Conservation (phyloP, 164 flowering plant genomes). For the Buxus sempervirens region DNA sequence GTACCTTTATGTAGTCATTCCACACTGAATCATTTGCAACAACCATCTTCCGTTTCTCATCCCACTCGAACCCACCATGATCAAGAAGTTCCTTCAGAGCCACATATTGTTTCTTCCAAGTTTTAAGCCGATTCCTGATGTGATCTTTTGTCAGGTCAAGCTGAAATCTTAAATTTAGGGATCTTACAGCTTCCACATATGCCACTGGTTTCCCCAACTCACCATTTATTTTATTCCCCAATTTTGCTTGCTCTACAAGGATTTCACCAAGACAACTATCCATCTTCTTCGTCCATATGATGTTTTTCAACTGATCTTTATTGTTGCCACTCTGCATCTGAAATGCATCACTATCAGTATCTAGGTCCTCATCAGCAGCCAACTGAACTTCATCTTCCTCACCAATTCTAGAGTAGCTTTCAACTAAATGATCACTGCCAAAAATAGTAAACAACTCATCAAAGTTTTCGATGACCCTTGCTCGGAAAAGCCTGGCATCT, state of each 20-base stretch:
- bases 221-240: constrained; percentile 15
- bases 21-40: constrained; percentile 14
- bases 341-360: background rate
- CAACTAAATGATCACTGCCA: constrained; percentile 9
- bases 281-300: constrained; percentile 22
- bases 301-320: constrained; percentile 9
- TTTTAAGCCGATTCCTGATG: constrained; percentile 17
- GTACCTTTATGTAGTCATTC: constrained; percentile 16
- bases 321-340: background rate
- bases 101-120: constrained; percentile 17
- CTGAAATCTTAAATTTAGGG: constrained; percentile 14
- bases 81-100: constrained; percentile 16
- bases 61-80: constrained; percentile 15
- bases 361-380: background rate
- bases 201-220: constrained; percentile 12
- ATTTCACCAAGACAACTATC: constrained; percentile 11
- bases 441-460: constrained; percentile 15
- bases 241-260: constrained; percentile 19
- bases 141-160: constrained; percentile 15
- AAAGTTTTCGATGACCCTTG: constrained; percentile 14
- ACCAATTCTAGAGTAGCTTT: background rate
- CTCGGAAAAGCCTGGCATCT: constrained; percentile 15
- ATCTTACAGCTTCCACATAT: constrained; percentile 10
- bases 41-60: constrained; percentile 13
- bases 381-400: background rate